phyloP scores from a whole-genome alignment of 2,329 filamentous ascomycete species.

The Hypoxylon sp. region DNA sequence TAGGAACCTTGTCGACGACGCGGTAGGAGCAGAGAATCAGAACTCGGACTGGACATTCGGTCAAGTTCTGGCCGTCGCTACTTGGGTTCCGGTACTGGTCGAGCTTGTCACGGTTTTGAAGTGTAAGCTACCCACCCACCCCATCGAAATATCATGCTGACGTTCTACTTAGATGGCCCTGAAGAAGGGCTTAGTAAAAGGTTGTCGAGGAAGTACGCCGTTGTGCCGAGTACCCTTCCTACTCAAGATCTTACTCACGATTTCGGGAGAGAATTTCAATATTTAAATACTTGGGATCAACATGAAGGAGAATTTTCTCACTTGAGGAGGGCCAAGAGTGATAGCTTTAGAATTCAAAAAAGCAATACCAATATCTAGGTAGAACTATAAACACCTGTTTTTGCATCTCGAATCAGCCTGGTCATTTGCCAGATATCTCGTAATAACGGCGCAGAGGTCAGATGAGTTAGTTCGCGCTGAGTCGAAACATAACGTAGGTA shows the following conservation, averaged over 20 bases:
- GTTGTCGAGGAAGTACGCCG: constrained; percentile 10
- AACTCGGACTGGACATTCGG: constrained; percentile 46
- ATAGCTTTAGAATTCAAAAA: too few species aligned
- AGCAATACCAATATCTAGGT: too few species aligned
- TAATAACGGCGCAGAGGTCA: too few species aligned
- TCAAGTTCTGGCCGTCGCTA: constrained; percentile 44
- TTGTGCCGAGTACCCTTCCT: background rate
- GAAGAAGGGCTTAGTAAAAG: constrained; percentile 17
- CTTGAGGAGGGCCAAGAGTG: too few species aligned
- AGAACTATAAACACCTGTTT: too few species aligned
- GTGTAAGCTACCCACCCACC: constrained; percentile 34
- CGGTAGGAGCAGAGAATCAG: constrained; percentile 31
- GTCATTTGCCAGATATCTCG: too few species aligned
- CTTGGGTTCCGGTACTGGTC: constrained; percentile 43
- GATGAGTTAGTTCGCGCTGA: too few species aligned
- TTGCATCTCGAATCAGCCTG: too few species aligned
- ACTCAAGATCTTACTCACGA: background rate
- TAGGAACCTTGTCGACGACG: constrained; percentile 25
- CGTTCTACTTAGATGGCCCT: constrained; percentile 11
- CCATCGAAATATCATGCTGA: background rate
- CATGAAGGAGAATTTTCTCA: too few species aligned
- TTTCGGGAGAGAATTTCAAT: background rate
- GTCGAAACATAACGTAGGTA: too few species aligned
- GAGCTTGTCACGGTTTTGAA: constrained; percentile 42
- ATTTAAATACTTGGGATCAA: too few species aligned